Evolutionary conservation across 164 flowering plant species (phyloP), one percentile per base, ranked within the genome.

Genomic region (Stephania cephalantha): DNA sequence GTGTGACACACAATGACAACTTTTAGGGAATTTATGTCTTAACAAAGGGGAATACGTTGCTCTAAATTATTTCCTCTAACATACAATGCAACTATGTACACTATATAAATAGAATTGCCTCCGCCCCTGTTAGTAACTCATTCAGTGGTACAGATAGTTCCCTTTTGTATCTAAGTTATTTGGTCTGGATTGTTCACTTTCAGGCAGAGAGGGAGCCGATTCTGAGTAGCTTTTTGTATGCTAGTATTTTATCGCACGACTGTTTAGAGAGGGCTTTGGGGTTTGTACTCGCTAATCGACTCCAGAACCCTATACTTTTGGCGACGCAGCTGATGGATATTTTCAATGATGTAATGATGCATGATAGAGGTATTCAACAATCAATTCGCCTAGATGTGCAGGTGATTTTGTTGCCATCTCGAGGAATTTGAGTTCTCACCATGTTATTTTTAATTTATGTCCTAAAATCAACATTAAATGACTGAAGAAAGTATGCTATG

Each of bases 131-230:
- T 35, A 35, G 42, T 35, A 35, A 35, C 42, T 2, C 4, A 4
- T 35, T 35, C 42, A 35, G 42, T 35, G 42, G 1, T 35, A 4
- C 42, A 4, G 42, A 35, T 2, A 35, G 2, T 35, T 35, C 4
- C 42, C 42, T 4, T 35, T 35, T 35, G 42, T 35, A 35, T 35
- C 42, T 35, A 35, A 35, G 42, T 35, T 35, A 35, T 35, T 35
- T 35, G 42, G 42, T 35, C 4, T 35, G 3, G 4, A 35, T 35
- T 35, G 42, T 35, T 35, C 1, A 35, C n/a, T 74, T 83, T 74
- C 88, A 93, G 97, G 97, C 95, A 61, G 97, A 93, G 73, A 91
- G 82, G 84, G 98, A 93, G 83, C 98, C 97, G 11, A 85, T 94
- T 78, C 80, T 91, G 65, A 91, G 95, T 76, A 91, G 95, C 84